Base-by-base conservation (phyloP, 2,329 filamentous ascomycete genomes). In the Diaporthe sp. region DNA sequence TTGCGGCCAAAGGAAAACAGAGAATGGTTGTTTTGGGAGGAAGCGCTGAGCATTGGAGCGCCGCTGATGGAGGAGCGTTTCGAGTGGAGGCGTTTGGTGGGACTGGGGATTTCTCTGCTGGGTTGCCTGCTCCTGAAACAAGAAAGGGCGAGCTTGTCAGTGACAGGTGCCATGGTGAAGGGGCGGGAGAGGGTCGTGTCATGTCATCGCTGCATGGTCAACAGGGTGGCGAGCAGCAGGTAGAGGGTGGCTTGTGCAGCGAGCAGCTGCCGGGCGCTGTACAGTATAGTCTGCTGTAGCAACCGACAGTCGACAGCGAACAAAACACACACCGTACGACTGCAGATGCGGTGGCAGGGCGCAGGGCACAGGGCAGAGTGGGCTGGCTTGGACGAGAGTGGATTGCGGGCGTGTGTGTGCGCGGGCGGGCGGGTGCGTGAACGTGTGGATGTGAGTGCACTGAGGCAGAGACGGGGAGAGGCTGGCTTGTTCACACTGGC, bases 1-100 rank as follows among this genome's bases (percentile, higher is more conserved):
- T 90, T 88, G 79, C 84, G 83, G 79, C 90, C 88, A 79, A 92
- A 91, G 76, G 90, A 89, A 82, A 92, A 91, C 70, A 92, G 85
- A 72, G 90, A 89, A 81, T 90, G 90, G 78, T 90, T 91, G 82
- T 88, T 91, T 78, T 88, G 88, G 68, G 89, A 85, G 44, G 90
- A 88, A 75, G 91, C 87, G 84, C 89, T 90, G 79, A 92, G 88
- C 88, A 92, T 92, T 82, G 88, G 86, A 80, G 32, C 70, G 50
- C 81, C 85, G 83, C 86, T 80, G 79, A 80, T 76, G 76, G 81
- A 79, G 76, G 83, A 81, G 65, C 78, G 78, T 72, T 75, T 78
- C 72, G 79, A 70, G 75, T 80, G 78, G 75, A 79, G 78, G 75
- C 77, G 76, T 75, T 80, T 81, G 76, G 78, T 80, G 77, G 81